Percentiles rank a stretch among this genome's conserved stretches.
Conservation (phyloP, 2,329 filamentous ascomycete genomes). For the Tolypocladium inflatum region DNA sequence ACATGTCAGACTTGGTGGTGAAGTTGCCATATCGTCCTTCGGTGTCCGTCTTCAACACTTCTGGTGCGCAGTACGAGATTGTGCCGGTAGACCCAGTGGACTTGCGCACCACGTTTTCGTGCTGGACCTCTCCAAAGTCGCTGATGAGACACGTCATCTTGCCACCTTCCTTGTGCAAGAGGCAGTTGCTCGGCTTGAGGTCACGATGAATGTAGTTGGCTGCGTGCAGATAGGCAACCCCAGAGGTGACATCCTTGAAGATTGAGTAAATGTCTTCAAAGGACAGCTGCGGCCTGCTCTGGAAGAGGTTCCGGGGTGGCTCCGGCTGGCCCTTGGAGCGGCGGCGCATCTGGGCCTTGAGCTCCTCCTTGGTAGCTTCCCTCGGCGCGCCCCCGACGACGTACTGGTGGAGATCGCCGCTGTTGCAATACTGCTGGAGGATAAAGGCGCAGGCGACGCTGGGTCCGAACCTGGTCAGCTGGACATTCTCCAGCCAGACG, state of each 20-base stretch:
- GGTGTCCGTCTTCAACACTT: constrained; percentile 66
- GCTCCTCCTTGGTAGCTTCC: constrained; percentile 65
- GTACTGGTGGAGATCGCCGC: constrained; percentile 81
- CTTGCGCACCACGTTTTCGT: constrained; percentile 68
- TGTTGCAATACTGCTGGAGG: constrained; percentile 93
- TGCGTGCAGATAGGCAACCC: constrained; percentile 77
- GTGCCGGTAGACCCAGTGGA: constrained; percentile 92
- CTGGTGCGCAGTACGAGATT: constrained; percentile 94
- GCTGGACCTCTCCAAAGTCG: constrained; percentile 95
- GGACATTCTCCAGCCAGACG: constrained; percentile 89
- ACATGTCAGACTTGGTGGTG: constrained; percentile 95
- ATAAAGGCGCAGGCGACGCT: constrained; percentile 94
- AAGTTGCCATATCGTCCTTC: constrained; percentile 80
- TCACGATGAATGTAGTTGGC: constrained; percentile 95
- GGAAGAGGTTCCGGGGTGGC: constrained; percentile 38
- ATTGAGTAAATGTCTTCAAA: constrained; percentile 96
- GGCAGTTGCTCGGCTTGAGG: constrained; percentile 90
- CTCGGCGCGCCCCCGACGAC: constrained; percentile 60
- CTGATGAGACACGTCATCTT: constrained; percentile 79
- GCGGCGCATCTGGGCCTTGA: constrained; percentile 80
- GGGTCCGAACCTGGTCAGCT: constrained; percentile 77
- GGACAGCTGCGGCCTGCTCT: constrained; percentile 35
- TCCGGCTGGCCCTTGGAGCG: constrained; percentile 71
- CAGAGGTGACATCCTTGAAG: constrained; percentile 90
- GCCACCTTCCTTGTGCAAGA: constrained; percentile 68